These are phyloP conservation scores for Areca catechu DNA, from an alignment of 176 grass and related monocot species.

Conservation along the genomic window DNA sequence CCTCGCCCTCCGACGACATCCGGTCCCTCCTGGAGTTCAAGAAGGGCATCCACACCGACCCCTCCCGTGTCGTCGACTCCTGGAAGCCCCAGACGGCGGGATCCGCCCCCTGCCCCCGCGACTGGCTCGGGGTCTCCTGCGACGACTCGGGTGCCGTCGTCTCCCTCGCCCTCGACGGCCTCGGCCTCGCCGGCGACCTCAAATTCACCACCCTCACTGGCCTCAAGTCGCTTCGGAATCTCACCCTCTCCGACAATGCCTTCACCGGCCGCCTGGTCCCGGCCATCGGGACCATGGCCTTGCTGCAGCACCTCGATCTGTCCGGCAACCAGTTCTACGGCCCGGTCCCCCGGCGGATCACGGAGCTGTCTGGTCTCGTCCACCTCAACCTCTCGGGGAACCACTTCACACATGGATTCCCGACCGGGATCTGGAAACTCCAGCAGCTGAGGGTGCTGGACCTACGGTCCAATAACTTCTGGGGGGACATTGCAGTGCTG, in stretches of 20 bases:
- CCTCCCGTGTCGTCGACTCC: conserved; percentile 33
- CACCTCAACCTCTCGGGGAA: conserved; percentile 90
- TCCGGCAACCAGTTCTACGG: conserved; percentile 90
- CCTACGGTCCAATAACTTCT: conserved; percentile 65
- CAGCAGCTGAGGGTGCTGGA: conserved; percentile 78
- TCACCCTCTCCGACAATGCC: conserved; percentile 84
- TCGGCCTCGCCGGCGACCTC: conserved; percentile 74
- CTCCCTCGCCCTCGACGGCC: conserved; percentile 47
- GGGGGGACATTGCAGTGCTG: conserved; percentile 61
- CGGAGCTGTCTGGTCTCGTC: conserved; percentile 58
- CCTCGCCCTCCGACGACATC: conserved; percentile 45
- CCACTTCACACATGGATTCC: conserved; percentile 78
- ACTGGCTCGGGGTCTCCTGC: conserved; percentile 69
- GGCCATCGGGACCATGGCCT: conserved; percentile 48
- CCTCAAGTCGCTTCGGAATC: conserved; percentile 53
- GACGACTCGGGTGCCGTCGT: conserved; percentile 48
- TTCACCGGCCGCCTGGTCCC: conserved; percentile 93
- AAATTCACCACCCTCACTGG: conserved; percentile 57
- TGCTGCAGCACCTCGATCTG: conserved; percentile 76
- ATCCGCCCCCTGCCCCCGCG: conserved; percentile 26
- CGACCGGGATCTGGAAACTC: conserved; percentile 43
- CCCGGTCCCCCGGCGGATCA: conserved; percentile 62
- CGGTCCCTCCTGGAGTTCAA: conserved; percentile 86
- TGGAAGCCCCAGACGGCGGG: conserved; percentile 36
- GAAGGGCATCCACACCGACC: conserved; percentile 55